Base-by-base conservation (phyloP, 2,329 filamentous ascomycete species). In the Aspergillus ibericus region DNA sequence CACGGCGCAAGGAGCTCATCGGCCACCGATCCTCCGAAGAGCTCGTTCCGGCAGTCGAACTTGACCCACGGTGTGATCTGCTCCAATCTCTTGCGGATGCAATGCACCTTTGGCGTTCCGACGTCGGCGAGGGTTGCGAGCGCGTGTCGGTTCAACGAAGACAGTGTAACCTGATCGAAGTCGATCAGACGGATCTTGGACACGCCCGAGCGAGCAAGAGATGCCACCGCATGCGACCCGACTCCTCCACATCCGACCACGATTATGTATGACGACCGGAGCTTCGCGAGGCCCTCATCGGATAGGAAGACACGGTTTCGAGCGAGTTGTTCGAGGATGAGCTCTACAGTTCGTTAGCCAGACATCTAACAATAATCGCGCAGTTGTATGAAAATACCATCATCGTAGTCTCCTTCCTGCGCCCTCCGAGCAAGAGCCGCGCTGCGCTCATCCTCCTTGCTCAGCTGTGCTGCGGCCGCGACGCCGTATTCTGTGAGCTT, bases 91-190 rank as follows among this genome's bases (percentile, higher is more conserved):
- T 87, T 86, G 68, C 88, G 84, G 53, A 99, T 85, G 67, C 91
- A 95, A 56, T 90, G 85, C 1, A 99, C 95, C 77, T 99, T 99
- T 8, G 93, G 87, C 12, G 89, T 92, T 22, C 95, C 95, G 1
- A 99, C 95, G 70, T 99, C 95, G 15, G 92, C 91, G 6, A 98
- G 82, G 0, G 93, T 98, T 5, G 95, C 95, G 1, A 99, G 89
- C 8, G 95, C 92, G 76, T 99, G 95, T n/a, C 95, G 83, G 75
- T 99, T 99, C 55, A 99, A 80, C 3, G 92, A 96, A 63, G 91
- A 96, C 46, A 99, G 82, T 0, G 93, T 96, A 34, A 99, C 93
- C 81, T 99, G 95, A 74, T 99, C 95, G 73, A 99, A 99, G 75
- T 99, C 95, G 66, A 99, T 87, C 36, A 99, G 84, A 1, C 95